phyloP scores from a whole-genome alignment of 1,284 basidiomycete species.

The Mycosarcoma mackinlayi region DNA sequence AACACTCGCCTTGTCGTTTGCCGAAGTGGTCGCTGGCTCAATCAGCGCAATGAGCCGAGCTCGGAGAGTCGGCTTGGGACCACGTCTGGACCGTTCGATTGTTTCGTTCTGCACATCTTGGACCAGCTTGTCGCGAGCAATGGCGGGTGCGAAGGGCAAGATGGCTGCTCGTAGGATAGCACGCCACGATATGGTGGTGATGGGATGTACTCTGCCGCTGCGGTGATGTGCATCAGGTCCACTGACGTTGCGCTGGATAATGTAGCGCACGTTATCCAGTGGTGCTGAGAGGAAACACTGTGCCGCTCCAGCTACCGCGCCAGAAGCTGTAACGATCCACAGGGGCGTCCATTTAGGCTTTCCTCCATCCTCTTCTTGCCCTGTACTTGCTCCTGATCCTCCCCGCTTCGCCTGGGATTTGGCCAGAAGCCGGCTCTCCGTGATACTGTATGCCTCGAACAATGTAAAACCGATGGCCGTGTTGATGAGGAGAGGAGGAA shows the following conservation, averaged over 20 bases:
- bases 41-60: conserved; percentile 23
- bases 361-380: background rate
- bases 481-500: conserved; percentile 68
- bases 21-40: conserved; percentile 28
- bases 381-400: background rate
- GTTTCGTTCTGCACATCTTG: conserved; percentile 50
- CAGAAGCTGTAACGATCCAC: conserved; percentile 62
- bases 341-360: conserved; percentile 53
- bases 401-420: conserved; percentile 9
- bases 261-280: conserved; percentile 69
- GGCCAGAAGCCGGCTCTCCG: conserved; percentile 48
- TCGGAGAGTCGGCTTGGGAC: conserved; percentile 18
- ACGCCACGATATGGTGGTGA: conserved; percentile 57
- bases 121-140: conserved; percentile 43
- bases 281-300: conserved; percentile 70
- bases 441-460: conserved; percentile 66
- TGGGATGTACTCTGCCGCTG: background rate
- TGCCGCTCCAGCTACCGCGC: conserved; percentile 68
- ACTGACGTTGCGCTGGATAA: conserved; percentile 61
- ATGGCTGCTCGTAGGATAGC: conserved; percentile 62
- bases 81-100: conserved; percentile 33
- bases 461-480: conserved; percentile 68
- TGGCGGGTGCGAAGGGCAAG: conserved; percentile 62
- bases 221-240: conserved; percentile 8
- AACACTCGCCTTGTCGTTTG: conserved; percentile 9